A percentile compares a stretch with the other conserved stretches of the same genome.
Evolutionary conservation across 2,329 filamentous ascomycete species (phyloP).

Genomic region (Elsinoe fawcettii): DNA sequence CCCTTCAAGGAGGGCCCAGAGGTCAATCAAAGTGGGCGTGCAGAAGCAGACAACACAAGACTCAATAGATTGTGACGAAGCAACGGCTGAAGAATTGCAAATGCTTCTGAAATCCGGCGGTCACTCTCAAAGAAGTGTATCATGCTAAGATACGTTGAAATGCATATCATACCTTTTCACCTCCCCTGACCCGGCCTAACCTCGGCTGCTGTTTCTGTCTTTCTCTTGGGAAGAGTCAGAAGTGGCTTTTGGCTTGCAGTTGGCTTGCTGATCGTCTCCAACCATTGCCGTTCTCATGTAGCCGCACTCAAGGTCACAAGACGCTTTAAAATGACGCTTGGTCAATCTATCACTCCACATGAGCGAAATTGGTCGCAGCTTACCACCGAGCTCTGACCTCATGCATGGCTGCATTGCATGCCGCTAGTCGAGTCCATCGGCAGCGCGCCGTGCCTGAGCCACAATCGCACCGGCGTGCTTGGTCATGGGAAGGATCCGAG

Average conservation of each 20-base stretch:
- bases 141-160: too few relatives aligned
- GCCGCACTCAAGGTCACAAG: neutral
- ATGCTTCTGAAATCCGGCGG: too few relatives aligned
- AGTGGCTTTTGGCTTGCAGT: neutral
- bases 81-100: too few relatives aligned
- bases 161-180: neutral
- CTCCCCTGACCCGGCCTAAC: neutral
- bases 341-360: constrained; percentile 10
- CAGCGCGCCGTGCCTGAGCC: constrained; percentile 9
- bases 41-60: too few relatives aligned
- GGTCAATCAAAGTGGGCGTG: too few relatives aligned
- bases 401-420: constrained; percentile 7
- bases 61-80: too few relatives aligned
- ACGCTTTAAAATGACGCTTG: neutral
- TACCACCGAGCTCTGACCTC: constrained; percentile 11
- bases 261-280: neutral
- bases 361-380: neutral
- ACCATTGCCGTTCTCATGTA: neutral
- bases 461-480: neutral
- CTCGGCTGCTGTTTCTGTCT: neutral
- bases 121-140: too few relatives aligned
- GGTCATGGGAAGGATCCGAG: constrained; percentile 3
- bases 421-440: constrained; percentile 3
- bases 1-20: too few relatives aligned
- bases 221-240: neutral